Evolutionary conservation across 805 yeast genomes (phyloP).

Genomic region (Kodamaea leandrae): DNA sequence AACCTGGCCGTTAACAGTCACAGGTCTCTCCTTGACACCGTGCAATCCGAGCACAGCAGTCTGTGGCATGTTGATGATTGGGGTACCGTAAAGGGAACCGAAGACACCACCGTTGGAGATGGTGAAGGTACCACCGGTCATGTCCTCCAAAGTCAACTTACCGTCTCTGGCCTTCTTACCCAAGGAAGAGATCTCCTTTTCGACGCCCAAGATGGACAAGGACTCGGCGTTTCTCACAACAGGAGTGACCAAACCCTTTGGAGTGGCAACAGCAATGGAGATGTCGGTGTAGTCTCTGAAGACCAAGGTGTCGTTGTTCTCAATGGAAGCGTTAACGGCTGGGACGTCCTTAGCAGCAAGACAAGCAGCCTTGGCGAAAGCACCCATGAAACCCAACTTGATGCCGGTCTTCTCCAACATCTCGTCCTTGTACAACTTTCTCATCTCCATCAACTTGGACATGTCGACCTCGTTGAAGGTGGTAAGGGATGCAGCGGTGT

Average conservation of each 20-base stretch:
- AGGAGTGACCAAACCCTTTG: constrained; percentile 98
- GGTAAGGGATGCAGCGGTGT: constrained; percentile 96
- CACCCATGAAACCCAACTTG: constrained; percentile 98
- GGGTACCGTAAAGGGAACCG: constrained; percentile 97
- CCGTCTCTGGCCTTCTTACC: constrained; percentile 96
- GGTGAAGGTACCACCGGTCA: constrained; percentile 99
- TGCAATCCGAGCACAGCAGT: constrained; percentile 97
- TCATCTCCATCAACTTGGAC: constrained; percentile 87
- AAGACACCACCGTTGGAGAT: constrained; percentile 99
- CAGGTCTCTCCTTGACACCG: constrained; percentile 97
- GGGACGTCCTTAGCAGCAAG: constrained; percentile 94
- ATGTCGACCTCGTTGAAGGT: constrained; percentile 98
- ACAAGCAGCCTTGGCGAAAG: constrained; percentile 89
- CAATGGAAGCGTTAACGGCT: constrained; percentile 93
- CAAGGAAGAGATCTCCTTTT: constrained; percentile 74
- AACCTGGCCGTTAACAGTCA: constrained; percentile 91
- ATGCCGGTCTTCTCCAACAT: constrained; percentile 88
- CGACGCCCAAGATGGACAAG: constrained; percentile 81
- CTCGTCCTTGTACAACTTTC: constrained; percentile 96
- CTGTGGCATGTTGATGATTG: constrained; percentile 97
- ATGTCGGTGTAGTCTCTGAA: constrained; percentile 96
- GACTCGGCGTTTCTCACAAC: constrained; percentile 97
- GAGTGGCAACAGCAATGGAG: constrained; percentile 97
- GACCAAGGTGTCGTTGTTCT: constrained; percentile 85
- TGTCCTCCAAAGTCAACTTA: constrained; percentile 93